A percentile compares a stretch with the other conserved stretches of the same genome.
These are phyloP conservation scores for Pythium myriotylum DNA, from an alignment of 352 stramenopile genomes.

Conservation along the genomic window DNA sequence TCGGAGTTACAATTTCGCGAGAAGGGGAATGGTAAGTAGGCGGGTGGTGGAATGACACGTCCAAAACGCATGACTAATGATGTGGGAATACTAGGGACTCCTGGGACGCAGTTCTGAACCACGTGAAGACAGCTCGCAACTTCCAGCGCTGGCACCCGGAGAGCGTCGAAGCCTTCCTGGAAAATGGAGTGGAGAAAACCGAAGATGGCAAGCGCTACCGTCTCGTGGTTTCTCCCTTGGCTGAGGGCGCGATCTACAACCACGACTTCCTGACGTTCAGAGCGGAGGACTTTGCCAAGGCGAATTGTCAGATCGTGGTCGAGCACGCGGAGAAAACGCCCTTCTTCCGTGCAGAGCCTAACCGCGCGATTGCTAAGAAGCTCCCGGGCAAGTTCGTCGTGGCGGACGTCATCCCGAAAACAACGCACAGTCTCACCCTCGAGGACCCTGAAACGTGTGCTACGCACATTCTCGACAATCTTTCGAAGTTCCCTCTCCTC, in stretches of 20 bases:
- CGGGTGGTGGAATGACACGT: background rate
- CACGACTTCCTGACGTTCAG: conserved; percentile 6
- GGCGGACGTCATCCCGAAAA: conserved; percentile 6
- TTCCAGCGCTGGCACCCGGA: conserved; percentile 15
- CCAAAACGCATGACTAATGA: background rate
- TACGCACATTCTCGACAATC: conserved; percentile 6
- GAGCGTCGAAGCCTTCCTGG: conserved; percentile 1
- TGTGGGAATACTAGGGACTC: conserved; percentile 7
- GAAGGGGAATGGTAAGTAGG: conserved; percentile 13
- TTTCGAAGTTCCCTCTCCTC: conserved; percentile 18
- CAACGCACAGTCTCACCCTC: conserved; percentile 18
- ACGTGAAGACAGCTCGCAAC: background rate
- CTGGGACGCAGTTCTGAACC: background rate
- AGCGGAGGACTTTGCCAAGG: conserved; percentile 6
- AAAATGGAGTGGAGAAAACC: conserved; percentile 8
- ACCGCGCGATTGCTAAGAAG: background rate
- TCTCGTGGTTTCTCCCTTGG: background rate
- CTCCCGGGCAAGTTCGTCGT: conserved; percentile 14
- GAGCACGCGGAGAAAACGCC: conserved; percentile 15
- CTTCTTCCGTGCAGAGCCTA: conserved; percentile 10
- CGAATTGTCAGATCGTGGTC: conserved; percentile 13
- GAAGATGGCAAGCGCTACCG: conserved; percentile 12
- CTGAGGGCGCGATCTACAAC: conserved; percentile 15
- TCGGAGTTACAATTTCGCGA: conserved; percentile 1
- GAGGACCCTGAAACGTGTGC: conserved; percentile 18